These are phyloP conservation scores for Metrosideros polymorpha DNA, from an alignment of 441 rosid genomes.

Conservation along the genomic window DNA sequence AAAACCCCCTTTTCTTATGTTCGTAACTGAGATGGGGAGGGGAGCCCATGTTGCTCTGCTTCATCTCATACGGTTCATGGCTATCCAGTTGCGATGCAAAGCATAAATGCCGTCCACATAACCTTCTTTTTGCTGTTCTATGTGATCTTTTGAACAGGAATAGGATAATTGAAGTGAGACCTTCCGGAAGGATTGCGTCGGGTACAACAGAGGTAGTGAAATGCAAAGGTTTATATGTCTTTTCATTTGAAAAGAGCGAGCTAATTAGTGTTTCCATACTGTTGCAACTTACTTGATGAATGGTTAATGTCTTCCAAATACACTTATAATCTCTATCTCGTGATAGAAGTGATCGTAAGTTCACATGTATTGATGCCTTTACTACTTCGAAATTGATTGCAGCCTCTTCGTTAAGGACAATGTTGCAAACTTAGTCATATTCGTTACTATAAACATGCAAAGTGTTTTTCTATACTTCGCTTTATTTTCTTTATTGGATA, in stretches of 20 bases:
- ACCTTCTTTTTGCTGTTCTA: background rate
- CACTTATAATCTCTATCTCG: background rate
- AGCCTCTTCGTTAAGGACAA: background rate
- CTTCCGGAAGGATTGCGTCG: slow-evolving; percentile 62
- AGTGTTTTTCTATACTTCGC: background rate
- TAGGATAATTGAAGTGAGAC: slow-evolving; percentile 43
- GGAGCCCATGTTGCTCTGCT: background rate
- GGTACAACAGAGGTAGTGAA: slow-evolving; percentile 78
- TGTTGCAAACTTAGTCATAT: background rate
- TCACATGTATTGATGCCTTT: background rate
- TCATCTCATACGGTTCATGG: background rate
- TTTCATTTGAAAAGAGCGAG: background rate
- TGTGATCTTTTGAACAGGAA: slow-evolving; percentile 29
- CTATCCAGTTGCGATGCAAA: background rate
- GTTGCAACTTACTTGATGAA: background rate
- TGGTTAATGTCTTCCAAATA: background rate
- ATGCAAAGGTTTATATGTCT: background rate
- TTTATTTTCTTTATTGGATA: background rate
- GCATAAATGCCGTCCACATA: background rate
- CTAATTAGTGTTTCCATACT: background rate
- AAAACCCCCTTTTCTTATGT: background rate
- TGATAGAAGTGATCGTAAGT: background rate
- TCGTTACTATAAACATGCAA: background rate
- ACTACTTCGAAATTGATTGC: background rate
- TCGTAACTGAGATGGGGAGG: background rate